Evolutionary conservation across 1,139 yeast genomes (phyloP), one percentile per base, ranked within the genome.

Genomic region (Scheffersomyces quercinus): DNA sequence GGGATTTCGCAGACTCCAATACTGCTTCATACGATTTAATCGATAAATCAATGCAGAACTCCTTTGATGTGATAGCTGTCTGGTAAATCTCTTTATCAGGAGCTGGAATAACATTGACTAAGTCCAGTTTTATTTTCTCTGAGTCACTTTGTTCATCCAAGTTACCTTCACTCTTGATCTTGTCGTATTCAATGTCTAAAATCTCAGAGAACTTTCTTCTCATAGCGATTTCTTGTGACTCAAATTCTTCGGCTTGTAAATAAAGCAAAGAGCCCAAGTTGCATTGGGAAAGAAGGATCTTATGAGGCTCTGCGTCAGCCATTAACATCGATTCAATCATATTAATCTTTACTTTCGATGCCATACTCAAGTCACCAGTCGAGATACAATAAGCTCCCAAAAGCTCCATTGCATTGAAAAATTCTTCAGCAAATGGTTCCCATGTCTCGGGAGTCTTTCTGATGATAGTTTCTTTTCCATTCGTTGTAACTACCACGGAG

Each of bases 341-440:
- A 20, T 85, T 77, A 47, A 83, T 71, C 53, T 84, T 85, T 36
- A 86, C 75, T 44, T 79, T 72, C 16, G 83, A 67, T 0, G 95
- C 91, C 46, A 79, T 68, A 16, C 78, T 70, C 42, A 82, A 67
- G 57, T 86, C 91, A 8, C 90, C 89, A 5, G 82, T 73, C 1
- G 86, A 74, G 14, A 86, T 63, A 51, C 88, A 83, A 32, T 83
- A 72, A 1, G 90, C 88, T 7, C 85, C 79, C 48, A 82, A 75
- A 46, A 87, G 58, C 53, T 87, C 93, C 67, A 89, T 73, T 2
- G 88, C 85, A 46, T 82, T 82, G 64, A 88, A 84, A 49, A 83
- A 77, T 58, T 88, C 96, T 49, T 85, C 89, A 29, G 83, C 69
- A 55, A 85, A 87, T 3, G 91, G 90, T 49, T 77, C 80, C 87